Evolutionary conservation across 148 eudicot genomes (phyloP).

Genomic region (Oxyria digyna): DNA sequence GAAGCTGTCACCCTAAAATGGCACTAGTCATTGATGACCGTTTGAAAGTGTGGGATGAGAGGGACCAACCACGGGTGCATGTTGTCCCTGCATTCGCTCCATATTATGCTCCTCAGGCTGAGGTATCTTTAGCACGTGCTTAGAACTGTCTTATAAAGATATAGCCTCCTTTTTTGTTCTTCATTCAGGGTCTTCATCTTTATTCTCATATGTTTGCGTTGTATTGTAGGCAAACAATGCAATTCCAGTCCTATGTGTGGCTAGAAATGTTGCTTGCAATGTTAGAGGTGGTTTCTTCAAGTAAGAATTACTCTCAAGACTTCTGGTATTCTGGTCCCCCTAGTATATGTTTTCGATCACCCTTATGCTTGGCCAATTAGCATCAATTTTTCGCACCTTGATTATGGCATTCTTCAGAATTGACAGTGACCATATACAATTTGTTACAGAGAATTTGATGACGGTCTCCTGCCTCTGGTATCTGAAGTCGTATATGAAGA

Average conservation of each 20-base stretch:
- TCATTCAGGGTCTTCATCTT: background rate
- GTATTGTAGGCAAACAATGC: constrained; percentile 65
- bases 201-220: background rate
- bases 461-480: constrained; percentile 58
- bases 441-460: constrained; percentile 81
- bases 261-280: constrained; percentile 95
- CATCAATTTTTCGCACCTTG: background rate
- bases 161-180: background rate
- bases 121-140: constrained; percentile 31
- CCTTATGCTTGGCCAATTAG: background rate
- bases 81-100: constrained; percentile 99
- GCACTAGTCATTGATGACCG: constrained; percentile 98
- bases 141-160: background rate
- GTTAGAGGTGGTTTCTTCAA: constrained; percentile 98
- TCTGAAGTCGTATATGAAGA: constrained; percentile 75
- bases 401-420: background rate
- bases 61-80: constrained; percentile 95
- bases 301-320: constrained; percentile 32
- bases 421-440: constrained; percentile 12
- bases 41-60: constrained; percentile 92
- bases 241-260: constrained; percentile 88
- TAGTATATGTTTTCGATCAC: background rate
- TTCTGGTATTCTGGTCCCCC: background rate
- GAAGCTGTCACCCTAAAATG: constrained; percentile 95
- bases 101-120: constrained; percentile 98